phyloP scores from a whole-genome alignment of 2,329 filamentous ascomycete species.

The Ampelomyces quisqualis region DNA sequence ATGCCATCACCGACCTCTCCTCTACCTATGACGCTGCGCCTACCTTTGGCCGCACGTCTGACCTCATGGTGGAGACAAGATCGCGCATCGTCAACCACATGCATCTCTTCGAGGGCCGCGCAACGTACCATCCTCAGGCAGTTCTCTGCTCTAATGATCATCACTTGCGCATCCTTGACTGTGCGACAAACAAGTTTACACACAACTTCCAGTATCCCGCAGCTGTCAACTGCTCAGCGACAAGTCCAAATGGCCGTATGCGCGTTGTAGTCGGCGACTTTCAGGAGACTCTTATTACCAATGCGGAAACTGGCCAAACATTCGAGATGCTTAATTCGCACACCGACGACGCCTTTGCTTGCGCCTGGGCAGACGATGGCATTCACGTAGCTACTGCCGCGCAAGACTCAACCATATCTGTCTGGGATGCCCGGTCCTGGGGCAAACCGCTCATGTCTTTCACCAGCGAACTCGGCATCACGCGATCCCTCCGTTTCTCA shows the following conservation, averaged over 20 bases:
- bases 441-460: conserved; percentile 57
- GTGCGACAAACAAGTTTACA: conserved; percentile 59
- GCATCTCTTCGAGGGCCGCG: conserved; percentile 53
- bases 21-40: conserved; percentile 38
- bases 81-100: conserved; percentile 62
- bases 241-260: conserved; percentile 70
- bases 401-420: conserved; percentile 70
- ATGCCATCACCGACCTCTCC: conserved; percentile 51
- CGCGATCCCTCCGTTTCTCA: conserved; percentile 70
- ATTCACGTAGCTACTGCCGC: conserved; percentile 74
- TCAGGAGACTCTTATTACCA: conserved; percentile 64
- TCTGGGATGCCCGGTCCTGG: conserved; percentile 77
- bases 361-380: conserved; percentile 77
- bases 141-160: conserved; percentile 61
- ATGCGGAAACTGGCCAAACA: conserved; percentile 65
- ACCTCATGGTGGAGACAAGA: conserved; percentile 50
- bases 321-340: conserved; percentile 63
- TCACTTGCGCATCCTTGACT: conserved; percentile 57
- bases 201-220: conserved; percentile 58
- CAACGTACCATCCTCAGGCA: conserved; percentile 51
- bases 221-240: conserved; percentile 70
- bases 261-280: conserved; percentile 73
- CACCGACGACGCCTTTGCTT: conserved; percentile 71
- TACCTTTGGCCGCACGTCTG: conserved; percentile 52
- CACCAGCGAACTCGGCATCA: conserved; percentile 66